Base-by-base conservation (phyloP, 2,329 filamentous ascomycete genomes). In the Cordyceps cateniannulata region DNA sequence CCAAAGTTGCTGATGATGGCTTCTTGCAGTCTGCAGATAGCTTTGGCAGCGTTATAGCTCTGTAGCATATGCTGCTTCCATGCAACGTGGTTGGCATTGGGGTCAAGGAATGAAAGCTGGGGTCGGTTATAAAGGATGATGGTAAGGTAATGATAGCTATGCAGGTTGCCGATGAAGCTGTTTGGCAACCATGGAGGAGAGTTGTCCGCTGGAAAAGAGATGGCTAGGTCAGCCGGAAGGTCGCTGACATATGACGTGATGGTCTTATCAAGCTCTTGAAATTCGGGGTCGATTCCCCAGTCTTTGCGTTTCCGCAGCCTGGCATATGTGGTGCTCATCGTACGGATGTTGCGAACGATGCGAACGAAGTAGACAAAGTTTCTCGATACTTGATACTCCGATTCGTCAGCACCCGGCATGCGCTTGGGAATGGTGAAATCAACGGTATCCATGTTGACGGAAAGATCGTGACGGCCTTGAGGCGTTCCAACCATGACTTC, bases 401-500 rank as follows among this genome's bases (percentile, higher is more conserved):
- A 82, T 3, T 90, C 85, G 68, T 96, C 90, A 9, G 87, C 78
- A 35, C 88, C 87, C 18, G 85, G 79, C 56, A 85, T 76, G 22
- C 84, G 84, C 61, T 84, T 78, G 1, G 85, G 85, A 27, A 91
- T 77, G 47, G 81, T 81, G 65, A 93, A 86, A 69, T 96, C 90
- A 18, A 97, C 85, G 0, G 89, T 86, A 20, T 91, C 86, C 27
- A 86, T 78, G 50, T 88, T 83, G 8, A 96, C 88, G 1, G 88
- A 81, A 61, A 93, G 84, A 72, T 96, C 91, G 52, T 85, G 87
- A 32, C 91, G 90, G 12, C 90, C 93, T 85, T 98, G 93, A 3
- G 93, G 91, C 22, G 89, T 92, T 60, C 93, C 93, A 67, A 97
- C 87, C 90, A 98, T 96, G 47, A 93, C 82, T 74, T 98, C 93